Evolutionary conservation across 768 basidiomycete genomes (phyloP), one percentile per base, ranked within the genome.

Genomic region (Hericium erinaceus): DNA sequence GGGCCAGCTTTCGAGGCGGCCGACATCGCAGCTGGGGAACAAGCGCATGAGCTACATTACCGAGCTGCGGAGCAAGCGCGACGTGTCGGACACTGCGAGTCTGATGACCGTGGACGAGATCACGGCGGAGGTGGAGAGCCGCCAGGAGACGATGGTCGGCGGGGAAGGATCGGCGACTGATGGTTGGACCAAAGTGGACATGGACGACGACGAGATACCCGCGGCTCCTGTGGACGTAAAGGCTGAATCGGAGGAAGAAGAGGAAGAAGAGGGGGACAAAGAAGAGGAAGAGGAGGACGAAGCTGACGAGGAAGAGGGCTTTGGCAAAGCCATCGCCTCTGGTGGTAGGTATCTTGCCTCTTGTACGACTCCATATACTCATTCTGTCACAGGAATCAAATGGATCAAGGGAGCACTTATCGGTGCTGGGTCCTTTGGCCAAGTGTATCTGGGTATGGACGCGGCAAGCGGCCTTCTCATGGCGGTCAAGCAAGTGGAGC

Each of bases 371-470:
- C 54, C 40, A 6, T 28, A 39, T 52, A n/a, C 33, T 54, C 39
- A 58, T 41, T 55, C 24, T 58, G 52, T 53, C 56, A 84, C 72
- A 46, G 74, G 74, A 12, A 89, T 87, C 67, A 97, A 95, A 70
- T 98, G 95, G 94, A 93, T 95, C 73, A 95, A 95, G 64, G 94
- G 93, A 51, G 94, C 94, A 10, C 80, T 97, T 64, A 95, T 97
- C 61, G 93, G 95, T 60, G 88, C 92, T 48, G 93, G 92, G 3
- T 95, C 94, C 0, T 95, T 95, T 66, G 93, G 94, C 54, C 92
- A 92, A 67, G 93, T 97, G 40, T 97, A 92, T 71, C 83, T 97
- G 10, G 93, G 92, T 38, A 93, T 97, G 92, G 94, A 95, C 70
- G 90, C 92, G 0, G 80, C 88, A 18, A 89, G 80, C 52, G 94